Conservation (phyloP, 805 yeast species). For the Danielozyma ontarioensis region DNA sequence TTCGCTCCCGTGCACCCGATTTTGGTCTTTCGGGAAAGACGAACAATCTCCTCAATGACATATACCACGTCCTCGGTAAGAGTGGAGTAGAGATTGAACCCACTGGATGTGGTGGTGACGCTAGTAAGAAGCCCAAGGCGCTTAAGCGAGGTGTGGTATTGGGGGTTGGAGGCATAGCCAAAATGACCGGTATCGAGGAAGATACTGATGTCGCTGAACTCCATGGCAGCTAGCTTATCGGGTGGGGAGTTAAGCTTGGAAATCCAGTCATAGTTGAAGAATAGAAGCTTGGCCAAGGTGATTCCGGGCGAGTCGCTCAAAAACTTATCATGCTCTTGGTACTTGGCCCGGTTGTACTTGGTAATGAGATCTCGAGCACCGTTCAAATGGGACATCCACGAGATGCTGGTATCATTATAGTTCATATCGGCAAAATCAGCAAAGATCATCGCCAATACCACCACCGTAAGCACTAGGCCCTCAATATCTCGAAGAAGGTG, state of each 20-base stretch:
- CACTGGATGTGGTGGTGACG: constrained; percentile 5
- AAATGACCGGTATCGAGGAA: constrained; percentile 4
- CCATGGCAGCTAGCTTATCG: constrained; percentile 3
- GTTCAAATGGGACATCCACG: constrained; percentile 20
- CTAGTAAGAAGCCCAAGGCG: constrained; percentile 10
- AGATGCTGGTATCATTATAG: constrained; percentile 6
- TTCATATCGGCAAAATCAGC: constrained; percentile 14
- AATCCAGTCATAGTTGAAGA: constrained; percentile 14
- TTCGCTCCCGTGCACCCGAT: neutral
- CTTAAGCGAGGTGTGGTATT: constrained; percentile 4
- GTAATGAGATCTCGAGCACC: constrained; percentile 22
- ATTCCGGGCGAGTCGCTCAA: constrained; percentile 11
- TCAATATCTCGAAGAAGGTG: constrained; percentile 15
- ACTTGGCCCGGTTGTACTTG: constrained; percentile 9
- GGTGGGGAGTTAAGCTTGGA: constrained; percentile 11
- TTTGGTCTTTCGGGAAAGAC: constrained; percentile 5
- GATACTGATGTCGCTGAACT: constrained; percentile 6
- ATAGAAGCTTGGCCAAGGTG: constrained; percentile 11
- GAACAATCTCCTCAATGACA: constrained; percentile 7
- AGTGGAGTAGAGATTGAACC: constrained; percentile 10
- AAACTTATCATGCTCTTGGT: neutral
- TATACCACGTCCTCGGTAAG: constrained; percentile 7
- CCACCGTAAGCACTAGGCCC: constrained; percentile 18
- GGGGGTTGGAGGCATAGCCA: constrained; percentile 3
- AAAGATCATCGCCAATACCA: constrained; percentile 18